Evolutionary conservation across 75 land plant genomes (phyloP).

Genomic region (Azolla pinnata): DNA sequence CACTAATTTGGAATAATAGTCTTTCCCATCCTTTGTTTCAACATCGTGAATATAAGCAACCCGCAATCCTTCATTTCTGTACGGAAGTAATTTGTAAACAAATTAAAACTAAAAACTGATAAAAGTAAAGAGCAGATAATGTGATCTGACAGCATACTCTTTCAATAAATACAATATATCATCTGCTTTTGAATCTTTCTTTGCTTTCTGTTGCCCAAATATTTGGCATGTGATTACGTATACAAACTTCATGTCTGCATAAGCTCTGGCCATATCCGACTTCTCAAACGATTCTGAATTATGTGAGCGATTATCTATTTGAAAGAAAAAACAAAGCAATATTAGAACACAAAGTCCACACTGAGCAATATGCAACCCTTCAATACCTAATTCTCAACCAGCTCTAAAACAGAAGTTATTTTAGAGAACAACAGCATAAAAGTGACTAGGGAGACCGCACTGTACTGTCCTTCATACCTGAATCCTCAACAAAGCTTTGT

Average conservation of each 20-base stretch:
- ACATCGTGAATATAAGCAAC: conserved; percentile 83
- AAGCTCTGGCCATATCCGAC: conserved; percentile 55
- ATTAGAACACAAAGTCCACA: conserved; percentile 17
- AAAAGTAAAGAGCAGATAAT: background rate
- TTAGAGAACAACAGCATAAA: no score
- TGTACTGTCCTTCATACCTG: conserved; percentile 17
- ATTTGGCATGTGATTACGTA: conserved; percentile 96
- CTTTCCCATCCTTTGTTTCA: conserved; percentile 40
- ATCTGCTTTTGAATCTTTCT: conserved; percentile 50
- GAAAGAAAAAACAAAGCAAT: background rate
- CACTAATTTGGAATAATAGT: conserved; percentile 78
- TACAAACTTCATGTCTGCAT: conserved; percentile 84
- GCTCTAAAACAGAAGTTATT: no score
- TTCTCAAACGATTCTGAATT: conserved; percentile 38
- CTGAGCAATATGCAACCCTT: no score
- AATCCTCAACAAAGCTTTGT: conserved; percentile 56
- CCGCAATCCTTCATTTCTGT: conserved; percentile 88
- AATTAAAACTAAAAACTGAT: background rate
- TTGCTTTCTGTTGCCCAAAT: conserved; percentile 85
- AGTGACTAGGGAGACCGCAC: background rate
- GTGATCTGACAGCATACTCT: conserved; percentile 24
- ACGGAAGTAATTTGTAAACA: background rate
- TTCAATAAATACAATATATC: conserved; percentile 78
- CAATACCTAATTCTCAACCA: no score
- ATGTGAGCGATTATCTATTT: background rate